Percentiles rank a stretch among this genome's conserved stretches.
phyloP scores from a whole-genome alignment of 768 basidiomycete species.

The Infundibulicybe gibba region DNA sequence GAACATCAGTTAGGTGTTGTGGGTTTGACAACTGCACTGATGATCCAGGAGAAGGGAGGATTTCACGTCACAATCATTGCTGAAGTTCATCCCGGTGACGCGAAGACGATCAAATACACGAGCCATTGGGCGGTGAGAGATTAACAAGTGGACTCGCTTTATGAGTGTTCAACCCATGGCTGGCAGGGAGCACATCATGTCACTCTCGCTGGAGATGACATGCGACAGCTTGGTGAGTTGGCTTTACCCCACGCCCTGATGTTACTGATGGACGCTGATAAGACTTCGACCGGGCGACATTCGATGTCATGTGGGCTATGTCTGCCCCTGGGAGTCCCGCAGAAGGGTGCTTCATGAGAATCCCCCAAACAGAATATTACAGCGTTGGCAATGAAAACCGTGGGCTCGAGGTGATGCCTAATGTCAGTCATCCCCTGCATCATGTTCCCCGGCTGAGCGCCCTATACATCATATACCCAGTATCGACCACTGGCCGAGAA shows the following conservation, averaged over 20 bases:
- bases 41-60: constrained; percentile 54
- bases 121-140: constrained; percentile 76
- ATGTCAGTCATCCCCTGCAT: constrained; percentile 26
- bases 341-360: constrained; percentile 62
- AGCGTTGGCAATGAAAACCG: constrained; percentile 32
- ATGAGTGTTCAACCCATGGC: background rate
- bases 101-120: constrained; percentile 64
- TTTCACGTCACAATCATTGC: constrained; percentile 70
- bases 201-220: constrained; percentile 45
- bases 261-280: background rate
- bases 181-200: constrained; percentile 79
- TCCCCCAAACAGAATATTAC: constrained; percentile 59
- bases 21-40: constrained; percentile 71
- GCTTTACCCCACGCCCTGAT: background rate
- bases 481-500: constrained; percentile 29
- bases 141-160: background rate
- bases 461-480: constrained; percentile 9
- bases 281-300: constrained; percentile 72
- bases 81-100: constrained; percentile 65
- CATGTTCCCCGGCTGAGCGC: too few species aligned
- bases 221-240: constrained; percentile 43
- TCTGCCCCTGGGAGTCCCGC: constrained; percentile 52
- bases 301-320: constrained; percentile 66
- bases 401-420: constrained; percentile 46
- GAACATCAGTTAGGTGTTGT: constrained; percentile 53